phyloP scores from a whole-genome alignment of 306 rosid genomes.

The Rosa chinensis region DNA sequence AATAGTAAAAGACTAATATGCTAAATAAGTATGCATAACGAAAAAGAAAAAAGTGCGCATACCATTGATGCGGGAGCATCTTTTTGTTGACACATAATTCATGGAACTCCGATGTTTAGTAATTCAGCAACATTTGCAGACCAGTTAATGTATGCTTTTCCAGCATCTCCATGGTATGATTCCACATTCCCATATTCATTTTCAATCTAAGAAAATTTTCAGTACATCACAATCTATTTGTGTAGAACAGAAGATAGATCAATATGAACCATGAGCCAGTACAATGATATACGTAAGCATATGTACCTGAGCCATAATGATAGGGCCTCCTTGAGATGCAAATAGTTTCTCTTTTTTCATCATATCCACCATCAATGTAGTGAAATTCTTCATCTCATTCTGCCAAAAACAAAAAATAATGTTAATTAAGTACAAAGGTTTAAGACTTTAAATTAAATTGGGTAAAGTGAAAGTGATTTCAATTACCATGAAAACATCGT shows the following conservation, averaged over 20 bases:
- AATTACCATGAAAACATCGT: conserved; percentile 47
- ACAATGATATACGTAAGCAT: not conserved
- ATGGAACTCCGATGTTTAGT: conserved; percentile 48
- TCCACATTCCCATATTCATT: conserved; percentile 56
- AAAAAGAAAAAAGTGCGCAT: not conserved
- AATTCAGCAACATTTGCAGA: conserved; percentile 52
- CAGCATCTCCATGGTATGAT: conserved; percentile 47
- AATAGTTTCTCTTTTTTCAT: conserved; percentile 46
- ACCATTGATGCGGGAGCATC: conserved; percentile 61
- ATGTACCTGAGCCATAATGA: conserved; percentile 52
- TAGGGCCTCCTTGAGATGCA: conserved; percentile 60
- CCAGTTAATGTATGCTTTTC: conserved; percentile 53
- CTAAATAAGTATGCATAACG: not conserved
- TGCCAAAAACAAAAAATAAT: not conserved
- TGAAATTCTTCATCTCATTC: conserved; percentile 61
- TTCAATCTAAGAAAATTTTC: conserved; percentile 36
- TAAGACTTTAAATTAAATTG: not conserved
- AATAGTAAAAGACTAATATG: not conserved
- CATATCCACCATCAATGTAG: conserved; percentile 51
- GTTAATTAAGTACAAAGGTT: not conserved
- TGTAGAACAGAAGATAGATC: not conserved
- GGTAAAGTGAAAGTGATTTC: not conserved
- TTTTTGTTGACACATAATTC: conserved; percentile 58
- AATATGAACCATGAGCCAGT: not conserved
- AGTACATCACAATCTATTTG: not conserved